Conservation (phyloP, 2,329 filamentous ascomycete genomes). For the Cladophialophora immunda region DNA sequence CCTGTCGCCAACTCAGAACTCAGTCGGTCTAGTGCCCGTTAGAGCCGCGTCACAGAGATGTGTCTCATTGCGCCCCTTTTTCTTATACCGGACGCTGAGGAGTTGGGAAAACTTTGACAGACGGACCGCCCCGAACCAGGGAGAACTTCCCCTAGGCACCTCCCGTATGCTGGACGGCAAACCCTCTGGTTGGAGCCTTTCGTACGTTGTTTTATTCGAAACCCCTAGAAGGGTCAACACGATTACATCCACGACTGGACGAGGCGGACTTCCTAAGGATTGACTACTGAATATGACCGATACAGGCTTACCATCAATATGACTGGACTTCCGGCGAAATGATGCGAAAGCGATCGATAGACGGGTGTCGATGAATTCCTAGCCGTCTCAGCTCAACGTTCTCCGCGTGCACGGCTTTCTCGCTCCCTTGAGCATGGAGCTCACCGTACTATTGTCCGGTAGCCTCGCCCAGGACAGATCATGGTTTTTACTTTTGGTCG, state of each 20-base stretch:
- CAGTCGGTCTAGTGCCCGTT: background rate
- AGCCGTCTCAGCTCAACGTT: background rate
- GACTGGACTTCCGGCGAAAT: background rate
- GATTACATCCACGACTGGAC: background rate
- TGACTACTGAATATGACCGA: background rate
- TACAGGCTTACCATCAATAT: background rate
- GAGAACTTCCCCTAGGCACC: background rate
- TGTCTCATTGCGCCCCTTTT: background rate
- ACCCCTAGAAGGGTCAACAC: background rate
- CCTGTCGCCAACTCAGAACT: background rate
- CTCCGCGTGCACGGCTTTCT: background rate
- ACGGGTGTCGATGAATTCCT: background rate
- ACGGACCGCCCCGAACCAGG: background rate
- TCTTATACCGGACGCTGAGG: background rate
- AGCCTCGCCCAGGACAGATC: constrained; percentile 4
- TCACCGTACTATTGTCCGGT: background rate
- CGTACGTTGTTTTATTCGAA: background rate
- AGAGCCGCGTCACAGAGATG: background rate
- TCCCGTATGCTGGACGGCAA: background rate
- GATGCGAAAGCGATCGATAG: background rate
- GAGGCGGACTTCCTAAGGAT: background rate
- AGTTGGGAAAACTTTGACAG: background rate
- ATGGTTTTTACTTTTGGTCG: background rate
- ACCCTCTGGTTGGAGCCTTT: background rate
- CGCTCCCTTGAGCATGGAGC: background rate